Conservation (phyloP, 495 filamentous ascomycete species). For the Cercophora scortea region DNA sequence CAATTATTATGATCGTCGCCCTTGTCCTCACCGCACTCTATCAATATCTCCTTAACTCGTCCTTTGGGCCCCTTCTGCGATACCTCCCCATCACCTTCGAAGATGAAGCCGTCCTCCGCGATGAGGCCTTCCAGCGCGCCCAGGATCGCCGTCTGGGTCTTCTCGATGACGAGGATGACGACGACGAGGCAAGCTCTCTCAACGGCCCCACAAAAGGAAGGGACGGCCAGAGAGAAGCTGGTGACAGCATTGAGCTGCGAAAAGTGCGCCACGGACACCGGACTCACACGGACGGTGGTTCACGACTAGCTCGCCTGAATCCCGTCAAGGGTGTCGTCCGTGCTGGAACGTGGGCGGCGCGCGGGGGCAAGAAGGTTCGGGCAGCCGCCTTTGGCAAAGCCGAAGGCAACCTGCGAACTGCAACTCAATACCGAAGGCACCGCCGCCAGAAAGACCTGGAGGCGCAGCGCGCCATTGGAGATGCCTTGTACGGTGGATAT, state of each 20-base stretch:
- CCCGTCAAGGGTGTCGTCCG: conserved; percentile 37
- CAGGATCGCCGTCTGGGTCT: conserved; percentile 56
- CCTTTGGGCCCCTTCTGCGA: conserved; percentile 77
- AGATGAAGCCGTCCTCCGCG: conserved; percentile 83
- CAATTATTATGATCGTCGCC: conserved; percentile 79
- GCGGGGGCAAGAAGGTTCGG: conserved; percentile 31
- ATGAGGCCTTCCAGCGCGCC: conserved; percentile 77
- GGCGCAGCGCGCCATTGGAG: conserved; percentile 62
- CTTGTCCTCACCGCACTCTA: conserved; percentile 65
- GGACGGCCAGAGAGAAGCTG: neutral
- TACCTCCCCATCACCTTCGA: conserved; percentile 94
- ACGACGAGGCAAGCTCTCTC: conserved; percentile 23
- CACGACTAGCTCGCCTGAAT: conserved; percentile 22
- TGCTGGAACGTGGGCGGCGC: conserved; percentile 42
- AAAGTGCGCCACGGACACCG: conserved; percentile 19
- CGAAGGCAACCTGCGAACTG: conserved; percentile 26
- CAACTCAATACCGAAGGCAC: conserved; percentile 30
- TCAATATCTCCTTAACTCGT: conserved; percentile 74
- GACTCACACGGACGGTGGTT: conserved; percentile 10
- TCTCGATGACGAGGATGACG: conserved; percentile 41
- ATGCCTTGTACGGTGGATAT: conserved; percentile 76
- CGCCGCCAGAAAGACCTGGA: conserved; percentile 49
- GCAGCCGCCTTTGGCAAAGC: conserved; percentile 35
- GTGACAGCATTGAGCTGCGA: conserved; percentile 54
- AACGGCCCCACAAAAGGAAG: neutral